Evolutionary conservation across 2,329 filamentous ascomycete genomes (phyloP).

Genomic region (Paracamarosporium sp.): DNA sequence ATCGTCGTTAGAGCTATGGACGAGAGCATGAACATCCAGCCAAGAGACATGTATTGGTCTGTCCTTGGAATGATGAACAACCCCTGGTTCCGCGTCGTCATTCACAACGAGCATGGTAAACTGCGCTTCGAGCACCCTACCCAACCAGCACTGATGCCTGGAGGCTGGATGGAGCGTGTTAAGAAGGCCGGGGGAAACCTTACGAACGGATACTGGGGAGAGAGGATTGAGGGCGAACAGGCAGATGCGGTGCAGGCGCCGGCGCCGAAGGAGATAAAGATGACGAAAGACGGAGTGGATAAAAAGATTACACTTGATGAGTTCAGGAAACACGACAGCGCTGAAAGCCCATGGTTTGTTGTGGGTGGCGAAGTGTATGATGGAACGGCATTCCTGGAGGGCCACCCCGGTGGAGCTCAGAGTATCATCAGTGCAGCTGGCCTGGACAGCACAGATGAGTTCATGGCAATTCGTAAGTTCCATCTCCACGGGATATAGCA

Average conservation of each 20-base stretch:
- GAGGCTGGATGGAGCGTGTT: constrained; percentile 92
- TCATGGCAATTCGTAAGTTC: constrained; percentile 83
- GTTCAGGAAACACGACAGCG: constrained; percentile 70
- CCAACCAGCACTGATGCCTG: constrained; percentile 75
- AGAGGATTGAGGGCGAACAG: constrained; percentile 65
- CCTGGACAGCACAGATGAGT: constrained; percentile 84
- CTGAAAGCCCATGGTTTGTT: constrained; percentile 81
- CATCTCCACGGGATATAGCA: neutral
- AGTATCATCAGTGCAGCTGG: constrained; percentile 86
- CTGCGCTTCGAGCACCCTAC: constrained; percentile 89
- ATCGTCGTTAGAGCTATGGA: constrained; percentile 89
- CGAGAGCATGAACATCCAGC: constrained; percentile 84
- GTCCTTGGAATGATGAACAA: constrained; percentile 99
- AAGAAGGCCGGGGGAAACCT: constrained; percentile 84
- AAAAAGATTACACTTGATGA: constrained; percentile 73
- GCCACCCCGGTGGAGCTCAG: constrained; percentile 83
- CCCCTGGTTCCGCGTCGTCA: constrained; percentile 84
- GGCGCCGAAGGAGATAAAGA: constrained; percentile 70
- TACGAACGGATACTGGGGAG: constrained; percentile 84
- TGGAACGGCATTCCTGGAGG: constrained; percentile 79
- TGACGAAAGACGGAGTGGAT: constrained; percentile 74
- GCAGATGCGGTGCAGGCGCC: constrained; percentile 53
- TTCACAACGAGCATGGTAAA: constrained; percentile 69
- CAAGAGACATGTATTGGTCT: constrained; percentile 94
- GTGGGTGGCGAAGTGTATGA: constrained; percentile 89